phyloP scores from a whole-genome alignment of 2,329 filamentous ascomycete genomes.

The Trichoderma koningii region DNA sequence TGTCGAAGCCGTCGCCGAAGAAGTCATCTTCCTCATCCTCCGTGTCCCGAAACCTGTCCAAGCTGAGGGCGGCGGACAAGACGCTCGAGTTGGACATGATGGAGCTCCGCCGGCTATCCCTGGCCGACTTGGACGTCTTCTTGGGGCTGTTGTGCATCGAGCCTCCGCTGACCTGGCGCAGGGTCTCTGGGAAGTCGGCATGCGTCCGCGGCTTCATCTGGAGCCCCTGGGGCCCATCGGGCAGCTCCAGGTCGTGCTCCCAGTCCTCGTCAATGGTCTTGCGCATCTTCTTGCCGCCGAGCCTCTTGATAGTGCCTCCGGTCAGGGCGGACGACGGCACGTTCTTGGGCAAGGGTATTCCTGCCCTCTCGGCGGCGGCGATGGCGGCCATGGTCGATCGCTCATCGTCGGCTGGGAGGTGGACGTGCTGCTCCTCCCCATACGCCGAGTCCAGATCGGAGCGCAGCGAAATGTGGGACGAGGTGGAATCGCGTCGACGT shows the following conservation, averaged over 20 bases:
- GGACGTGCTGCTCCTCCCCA: conserved; percentile 83
- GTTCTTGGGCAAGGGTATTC: conserved; percentile 86
- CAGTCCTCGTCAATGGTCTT: conserved; percentile 78
- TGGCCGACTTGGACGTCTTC: conserved; percentile 37
- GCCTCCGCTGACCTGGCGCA: conserved; percentile 65
- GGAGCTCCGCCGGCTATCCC: conserved; percentile 39
- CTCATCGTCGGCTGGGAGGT: conserved; percentile 83
- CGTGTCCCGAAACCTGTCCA: conserved; percentile 66
- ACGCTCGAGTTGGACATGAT: conserved; percentile 40
- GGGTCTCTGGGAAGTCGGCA: conserved; percentile 64
- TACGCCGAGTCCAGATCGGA: conserved; percentile 77
- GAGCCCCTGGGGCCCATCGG: conserved; percentile 59
- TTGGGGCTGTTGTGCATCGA: conserved; percentile 57
- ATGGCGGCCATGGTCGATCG: conserved; percentile 83
- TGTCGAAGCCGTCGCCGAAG: conserved; percentile 64
- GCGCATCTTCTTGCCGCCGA: conserved; percentile 74
- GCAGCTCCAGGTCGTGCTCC: conserved; percentile 75
- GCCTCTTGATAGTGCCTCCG: conserved; percentile 88
- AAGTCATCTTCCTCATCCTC: conserved; percentile 61
- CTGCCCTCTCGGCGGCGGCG: conserved; percentile 80
- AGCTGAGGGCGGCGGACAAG: conserved; percentile 52
- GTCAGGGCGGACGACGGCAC: conserved; percentile 86
- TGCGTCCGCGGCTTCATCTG: conserved; percentile 66
- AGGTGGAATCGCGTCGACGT: conserved; percentile 73
- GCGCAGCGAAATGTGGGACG: conserved; percentile 77